Conservation (phyloP, 768 basidiomycete species). For the Nidula microcarpa region DNA sequence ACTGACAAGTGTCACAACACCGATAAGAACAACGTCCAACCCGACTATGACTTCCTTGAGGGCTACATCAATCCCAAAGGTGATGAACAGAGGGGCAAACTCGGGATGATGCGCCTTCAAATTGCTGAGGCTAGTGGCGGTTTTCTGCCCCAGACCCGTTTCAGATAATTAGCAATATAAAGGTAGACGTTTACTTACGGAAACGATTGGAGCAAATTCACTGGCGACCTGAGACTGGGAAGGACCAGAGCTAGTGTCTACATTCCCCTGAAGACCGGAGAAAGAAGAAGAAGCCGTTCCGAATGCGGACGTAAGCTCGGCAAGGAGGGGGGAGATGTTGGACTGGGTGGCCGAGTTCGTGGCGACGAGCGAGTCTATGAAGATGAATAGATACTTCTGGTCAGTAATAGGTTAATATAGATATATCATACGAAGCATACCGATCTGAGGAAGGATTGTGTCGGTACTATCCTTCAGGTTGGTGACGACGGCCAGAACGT, state of each 20-base stretch:
- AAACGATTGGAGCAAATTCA: too few relatives aligned
- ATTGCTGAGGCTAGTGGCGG: conserved; percentile 4
- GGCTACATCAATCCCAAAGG: conserved; percentile 5
- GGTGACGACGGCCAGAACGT: background rate
- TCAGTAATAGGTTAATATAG: too few relatives aligned
- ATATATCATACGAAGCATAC: background rate
- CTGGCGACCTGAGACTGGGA: background rate
- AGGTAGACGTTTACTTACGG: too few relatives aligned
- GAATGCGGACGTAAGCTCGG: background rate
- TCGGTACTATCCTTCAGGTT: background rate
- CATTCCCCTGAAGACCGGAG: conserved; percentile 3
- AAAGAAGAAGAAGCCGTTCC: background rate
- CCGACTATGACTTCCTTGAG: conserved; percentile 7
- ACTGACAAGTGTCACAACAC: conserved; percentile 2
- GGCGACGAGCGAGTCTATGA: background rate
- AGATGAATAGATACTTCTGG: too few relatives aligned
- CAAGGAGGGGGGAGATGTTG: background rate
- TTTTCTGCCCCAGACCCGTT: background rate
- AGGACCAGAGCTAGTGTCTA: background rate
- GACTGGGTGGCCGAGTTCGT: background rate
- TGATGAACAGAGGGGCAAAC: conserved; percentile 3
- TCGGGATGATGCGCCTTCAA: conserved; percentile 6
- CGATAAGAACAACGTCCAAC: conserved; percentile 3
- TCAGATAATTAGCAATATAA: too few relatives aligned
- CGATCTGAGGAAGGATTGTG: background rate